Conservation (phyloP, 805 yeast species). For the Gaillardinia entomophila region DNA sequence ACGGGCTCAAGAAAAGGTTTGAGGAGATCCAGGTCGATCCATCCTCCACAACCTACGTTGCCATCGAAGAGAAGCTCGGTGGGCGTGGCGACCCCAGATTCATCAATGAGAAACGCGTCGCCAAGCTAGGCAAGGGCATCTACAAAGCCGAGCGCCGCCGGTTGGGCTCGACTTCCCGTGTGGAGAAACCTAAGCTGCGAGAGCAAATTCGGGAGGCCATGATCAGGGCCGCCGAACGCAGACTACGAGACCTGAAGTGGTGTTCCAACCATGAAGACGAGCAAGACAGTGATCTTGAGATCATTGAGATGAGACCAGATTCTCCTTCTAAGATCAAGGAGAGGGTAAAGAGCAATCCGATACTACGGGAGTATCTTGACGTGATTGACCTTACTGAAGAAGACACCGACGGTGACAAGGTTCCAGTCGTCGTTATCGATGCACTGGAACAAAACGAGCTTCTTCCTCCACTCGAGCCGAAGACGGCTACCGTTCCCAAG, state of each 20-base stretch:
- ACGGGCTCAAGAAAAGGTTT: slow-evolving; percentile 50
- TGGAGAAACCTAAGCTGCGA: slow-evolving; percentile 8
- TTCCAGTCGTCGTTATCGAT: slow-evolving; percentile 15
- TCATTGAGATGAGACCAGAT: background rate
- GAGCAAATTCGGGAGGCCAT: slow-evolving; percentile 16
- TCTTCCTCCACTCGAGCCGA: slow-evolving; percentile 13
- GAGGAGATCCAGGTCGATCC: slow-evolving; percentile 38
- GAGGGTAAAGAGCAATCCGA: too few relatives aligned
- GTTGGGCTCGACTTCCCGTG: slow-evolving; percentile 14
- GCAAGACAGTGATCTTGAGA: slow-evolving; percentile 3
- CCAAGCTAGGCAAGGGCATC: slow-evolving; percentile 33
- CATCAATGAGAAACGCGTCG: slow-evolving; percentile 33
- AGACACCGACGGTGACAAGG: slow-evolving; percentile 3
- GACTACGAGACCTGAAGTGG: slow-evolving; percentile 47
- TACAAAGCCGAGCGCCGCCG: slow-evolving; percentile 36
- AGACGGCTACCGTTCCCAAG: background rate
- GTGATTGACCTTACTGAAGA: slow-evolving; percentile 9
- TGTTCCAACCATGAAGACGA: slow-evolving; percentile 6
- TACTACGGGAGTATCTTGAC: background rate
- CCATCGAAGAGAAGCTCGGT: slow-evolving; percentile 46
- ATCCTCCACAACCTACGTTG: slow-evolving; percentile 39
- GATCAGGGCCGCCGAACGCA: slow-evolving; percentile 57
- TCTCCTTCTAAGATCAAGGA: too few relatives aligned
- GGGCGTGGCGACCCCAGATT: slow-evolving; percentile 10
- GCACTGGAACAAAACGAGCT: slow-evolving; percentile 13